A percentile compares a stretch with the other conserved stretches of the same genome.
Conservation (phyloP, 805 yeast genomes). For the Torulaspora franciscae region DNA sequence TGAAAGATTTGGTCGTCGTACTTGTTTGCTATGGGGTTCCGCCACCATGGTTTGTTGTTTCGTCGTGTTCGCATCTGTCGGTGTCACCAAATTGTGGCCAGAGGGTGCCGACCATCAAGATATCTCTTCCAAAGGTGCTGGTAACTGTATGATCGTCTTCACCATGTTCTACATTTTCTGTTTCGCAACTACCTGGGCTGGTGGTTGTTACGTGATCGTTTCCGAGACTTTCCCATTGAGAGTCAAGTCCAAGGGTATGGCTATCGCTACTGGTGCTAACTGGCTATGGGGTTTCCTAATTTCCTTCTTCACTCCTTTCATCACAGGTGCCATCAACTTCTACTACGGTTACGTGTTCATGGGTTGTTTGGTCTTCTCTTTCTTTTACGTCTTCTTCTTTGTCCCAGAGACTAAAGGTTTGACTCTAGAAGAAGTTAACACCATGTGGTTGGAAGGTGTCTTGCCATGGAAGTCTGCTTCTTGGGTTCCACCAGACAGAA, state of each 20-base stretch:
- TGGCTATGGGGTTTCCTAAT: constrained; percentile 67
- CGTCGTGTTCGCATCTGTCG: constrained; percentile 54
- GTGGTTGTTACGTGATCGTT: constrained; percentile 58
- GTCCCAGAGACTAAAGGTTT: constrained; percentile 76
- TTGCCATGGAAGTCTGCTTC: constrained; percentile 43
- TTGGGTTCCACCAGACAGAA: constrained; percentile 42
- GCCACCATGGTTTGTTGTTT: constrained; percentile 45
- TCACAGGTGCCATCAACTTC: constrained; percentile 59
- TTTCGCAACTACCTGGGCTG: constrained; percentile 76
- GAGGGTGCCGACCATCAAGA: constrained; percentile 37
- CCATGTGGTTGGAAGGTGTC: constrained; percentile 42
- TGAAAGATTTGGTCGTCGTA: constrained; percentile 52
- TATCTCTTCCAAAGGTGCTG: constrained; percentile 48
- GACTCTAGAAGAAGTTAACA: constrained; percentile 75
- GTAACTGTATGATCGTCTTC: constrained; percentile 67
- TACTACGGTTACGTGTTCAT: constrained; percentile 59
- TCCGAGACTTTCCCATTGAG: constrained; percentile 70
- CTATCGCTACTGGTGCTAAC: constrained; percentile 57
- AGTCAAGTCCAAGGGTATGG: constrained; percentile 54
- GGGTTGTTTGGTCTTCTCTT: constrained; percentile 49
- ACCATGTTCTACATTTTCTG: constrained; percentile 66
- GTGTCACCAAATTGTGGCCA: constrained; percentile 45
- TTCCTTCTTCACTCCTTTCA: constrained; percentile 66
- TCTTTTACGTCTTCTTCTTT: constrained; percentile 63
- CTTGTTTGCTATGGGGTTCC: constrained; percentile 46